Evolutionary conservation across 2,329 filamentous ascomycete species (phyloP), one percentile per base, ranked within the genome.

Genomic region (Myriangium duriaei): DNA sequence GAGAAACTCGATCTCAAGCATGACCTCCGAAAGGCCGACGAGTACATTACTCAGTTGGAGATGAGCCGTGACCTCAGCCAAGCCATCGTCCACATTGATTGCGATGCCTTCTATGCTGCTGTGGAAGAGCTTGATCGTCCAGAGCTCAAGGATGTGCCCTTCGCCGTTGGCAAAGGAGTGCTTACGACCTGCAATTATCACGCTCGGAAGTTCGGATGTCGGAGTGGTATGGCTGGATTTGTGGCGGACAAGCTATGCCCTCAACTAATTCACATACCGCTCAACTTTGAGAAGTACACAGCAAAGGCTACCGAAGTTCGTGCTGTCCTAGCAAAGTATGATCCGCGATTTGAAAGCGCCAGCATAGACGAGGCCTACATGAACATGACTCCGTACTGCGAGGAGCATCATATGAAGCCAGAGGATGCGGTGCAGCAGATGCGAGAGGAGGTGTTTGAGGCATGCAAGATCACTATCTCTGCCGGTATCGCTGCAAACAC

Each of bases 311-410:
- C 81, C 41, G 87, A 96, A 55, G 78, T 96, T 4, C 75, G 88
- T 9, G 72, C 79, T 30, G 74, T 98, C 1, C 65, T 98, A 11
- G 79, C 75, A 9, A 69, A 79, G n/a, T 98, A 96, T 52, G 91
- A 98, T 51, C 74, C 84, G 0, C 71, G 82, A 1, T 98, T 93
- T 49, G 85, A 96, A 57, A 92, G 82, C 49, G 85, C 88, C 1
- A 94, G 86, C 54, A 87, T 94, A 46, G 91, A 98, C 49, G 91
- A 98, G 58, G 91, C 91, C 1, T 98, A 95, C 54, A 67, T 98
- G 17, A 96, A 98, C 51, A 82, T 98, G 42, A 96, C 91, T 1
- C 67, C 57, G 35, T 96, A 93, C 54, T 94, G 88, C 52, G 49
- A 63, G 9, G 71, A 76, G 21, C 77, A 87, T 44, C 53, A 71